Evolutionary conservation across 1,139 yeast species (phyloP), one percentile per base, ranked within the genome.

Genomic region (Cylindricascospora bacillispora): DNA sequence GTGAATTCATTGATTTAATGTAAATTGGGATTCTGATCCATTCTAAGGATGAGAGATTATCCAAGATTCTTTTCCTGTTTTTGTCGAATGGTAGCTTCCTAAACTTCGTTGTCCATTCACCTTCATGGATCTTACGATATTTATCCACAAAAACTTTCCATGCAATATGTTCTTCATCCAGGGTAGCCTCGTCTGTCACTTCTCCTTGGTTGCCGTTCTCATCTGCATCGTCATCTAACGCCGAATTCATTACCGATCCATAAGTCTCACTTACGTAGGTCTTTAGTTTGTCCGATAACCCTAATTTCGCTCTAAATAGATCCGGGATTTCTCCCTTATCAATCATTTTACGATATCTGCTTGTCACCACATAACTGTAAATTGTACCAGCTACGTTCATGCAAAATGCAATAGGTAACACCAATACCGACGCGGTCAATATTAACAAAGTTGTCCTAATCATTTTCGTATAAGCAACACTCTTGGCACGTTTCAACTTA

Each of bases 11-110:
- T 11, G 73, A 67, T 40, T 73, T 78, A 26, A 76, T 60, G 42
- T 69, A 73, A 2, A 73, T 71, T 0, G 85, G 76, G 11, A 77
- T 59, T 43, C 77, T 75, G 30, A 67, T 57, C 85, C 86, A 77
- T n/a, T 63, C 57, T 9, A 78, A 44, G 16, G 54, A 41, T 43
- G 73, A 73, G 45, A 79, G 57, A 38, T 70, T 67, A 2, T 60
- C 47, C 21, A 67, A 49, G 18, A 76, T 75, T 12, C 40, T 45
- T 24, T 37, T 36, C 36, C 74, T 59, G 2, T 60, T 60, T 0
- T 53, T 45, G 31, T 61, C 65, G 29, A 76, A 52, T 0, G 65
- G 59, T 24, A 74, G 47, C 7, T 32, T 30, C 2, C 40, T 30
- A 7, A 49, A 47, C 3, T 32, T 35, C 4, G 33, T 22, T 7